These are phyloP conservation scores for Breviolum minutum DNA, from an alignment of 73 alveolate genomes.

Conservation along the genomic window DNA sequence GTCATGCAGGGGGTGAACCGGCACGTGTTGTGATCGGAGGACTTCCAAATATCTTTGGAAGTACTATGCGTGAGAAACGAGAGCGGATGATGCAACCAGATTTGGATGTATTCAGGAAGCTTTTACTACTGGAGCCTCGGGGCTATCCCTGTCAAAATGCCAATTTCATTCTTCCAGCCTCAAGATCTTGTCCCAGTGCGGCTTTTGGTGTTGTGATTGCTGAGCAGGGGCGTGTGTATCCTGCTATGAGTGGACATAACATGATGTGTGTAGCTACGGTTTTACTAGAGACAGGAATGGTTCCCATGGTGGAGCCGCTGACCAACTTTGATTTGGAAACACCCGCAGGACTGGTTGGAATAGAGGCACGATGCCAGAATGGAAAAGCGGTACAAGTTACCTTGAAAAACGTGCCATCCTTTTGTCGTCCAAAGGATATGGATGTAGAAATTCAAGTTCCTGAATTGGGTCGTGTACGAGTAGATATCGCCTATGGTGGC, in stretches of 20 bases:
- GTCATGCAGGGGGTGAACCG: slow-evolving; percentile 90
- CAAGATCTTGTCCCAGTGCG: slow-evolving; percentile 25
- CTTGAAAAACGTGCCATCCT: slow-evolving; percentile 41
- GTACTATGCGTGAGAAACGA: slow-evolving; percentile 59
- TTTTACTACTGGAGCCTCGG: slow-evolving; percentile 78
- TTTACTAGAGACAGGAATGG: slow-evolving; percentile 87
- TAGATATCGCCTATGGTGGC: slow-evolving; percentile 83
- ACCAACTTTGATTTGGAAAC: slow-evolving; percentile 86
- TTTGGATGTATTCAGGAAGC: slow-evolving; percentile 58
- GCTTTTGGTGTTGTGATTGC: slow-evolving; percentile 76
- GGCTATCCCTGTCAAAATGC: slow-evolving; percentile 92
- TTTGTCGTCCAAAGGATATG: slow-evolving; percentile 61
- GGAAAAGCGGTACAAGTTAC: slow-evolving; percentile 58
- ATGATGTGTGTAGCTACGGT: slow-evolving; percentile 89
- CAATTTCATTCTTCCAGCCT: slow-evolving; percentile 53
- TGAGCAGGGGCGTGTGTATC: slow-evolving; percentile 88
- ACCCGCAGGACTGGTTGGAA: slow-evolving; percentile 71
- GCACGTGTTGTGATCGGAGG: slow-evolving; percentile 89
- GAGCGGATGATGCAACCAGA: slow-evolving; percentile 43
- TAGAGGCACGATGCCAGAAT: slow-evolving; percentile 28
- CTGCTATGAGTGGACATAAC: slow-evolving; percentile 93
- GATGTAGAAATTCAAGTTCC: slow-evolving; percentile 69
- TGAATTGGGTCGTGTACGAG: slow-evolving; percentile 6
- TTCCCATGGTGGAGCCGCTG: slow-evolving; percentile 52
- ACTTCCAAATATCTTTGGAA: slow-evolving; percentile 28